These are phyloP conservation scores for Flaveria ramosissima DNA, from an alignment of 129 eudicot genomes.

Conservation along the genomic window DNA sequence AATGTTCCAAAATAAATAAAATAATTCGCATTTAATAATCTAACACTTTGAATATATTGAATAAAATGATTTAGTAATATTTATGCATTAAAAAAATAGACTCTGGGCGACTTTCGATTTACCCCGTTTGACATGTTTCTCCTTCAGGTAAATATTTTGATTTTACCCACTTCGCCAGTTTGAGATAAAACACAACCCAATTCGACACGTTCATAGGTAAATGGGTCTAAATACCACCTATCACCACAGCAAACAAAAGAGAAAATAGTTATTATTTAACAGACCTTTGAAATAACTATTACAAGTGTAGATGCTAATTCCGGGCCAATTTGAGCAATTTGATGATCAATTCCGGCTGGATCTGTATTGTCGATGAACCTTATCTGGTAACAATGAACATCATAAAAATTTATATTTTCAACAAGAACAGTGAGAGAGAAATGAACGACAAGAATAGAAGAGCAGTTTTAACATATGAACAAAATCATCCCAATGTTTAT, in stretches of 20 bases:
- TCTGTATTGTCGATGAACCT: slow-evolving; percentile 99
- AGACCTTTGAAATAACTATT: slow-evolving; percentile 95
- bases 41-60: background rate
- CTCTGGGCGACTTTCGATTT: background rate
- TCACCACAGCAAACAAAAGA: background rate
- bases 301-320: slow-evolving; percentile 93
- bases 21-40: background rate
- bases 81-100: background rate
- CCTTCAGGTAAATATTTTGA: background rate
- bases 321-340: slow-evolving; percentile 92
- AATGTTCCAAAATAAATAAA: background rate
- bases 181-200: background rate
- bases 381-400: slow-evolving; percentile 59
- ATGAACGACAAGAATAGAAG: slow-evolving; percentile 1
- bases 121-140: too few species aligned
- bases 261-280: background rate
- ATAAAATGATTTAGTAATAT: background rate
- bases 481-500: slow-evolving; percentile 11
- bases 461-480: slow-evolving; percentile 16
- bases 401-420: slow-evolving; percentile 1
- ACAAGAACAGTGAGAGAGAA: slow-evolving; percentile 2
- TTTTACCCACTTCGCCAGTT: background rate
- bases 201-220: background rate
- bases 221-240: background rate
- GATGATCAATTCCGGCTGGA: slow-evolving; percentile 99